Conservation (phyloP, 805 yeast species). For the Priceomyces melissophilus region DNA sequence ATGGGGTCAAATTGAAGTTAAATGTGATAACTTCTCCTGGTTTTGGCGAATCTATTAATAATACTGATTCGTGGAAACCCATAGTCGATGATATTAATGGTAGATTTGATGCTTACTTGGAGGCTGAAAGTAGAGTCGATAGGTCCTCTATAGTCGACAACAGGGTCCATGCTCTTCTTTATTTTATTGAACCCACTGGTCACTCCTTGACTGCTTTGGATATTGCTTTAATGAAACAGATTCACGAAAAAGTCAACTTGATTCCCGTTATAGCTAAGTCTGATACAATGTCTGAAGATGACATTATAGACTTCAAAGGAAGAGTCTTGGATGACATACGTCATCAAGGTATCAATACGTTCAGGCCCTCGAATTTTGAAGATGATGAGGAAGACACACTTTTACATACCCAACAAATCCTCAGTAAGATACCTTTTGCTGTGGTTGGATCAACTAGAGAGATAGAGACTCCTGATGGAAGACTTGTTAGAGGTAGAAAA, state of each 20-base stretch:
- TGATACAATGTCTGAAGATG: conserved; percentile 88
- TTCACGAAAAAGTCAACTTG: conserved; percentile 88
- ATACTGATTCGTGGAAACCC: conserved; percentile 76
- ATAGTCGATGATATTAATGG: conserved; percentile 83
- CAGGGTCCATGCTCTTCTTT: conserved; percentile 89
- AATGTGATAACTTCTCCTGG: conserved; percentile 90
- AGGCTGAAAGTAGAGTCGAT: conserved; percentile 79
- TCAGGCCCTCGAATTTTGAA: conserved; percentile 74
- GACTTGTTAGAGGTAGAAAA: conserved; percentile 81
- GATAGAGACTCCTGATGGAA: conserved; percentile 69
- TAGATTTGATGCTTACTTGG: conserved; percentile 85
- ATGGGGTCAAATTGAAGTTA: conserved; percentile 82
- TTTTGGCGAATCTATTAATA: conserved; percentile 82
- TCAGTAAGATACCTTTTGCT: conserved; percentile 83
- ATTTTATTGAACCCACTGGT: conserved; percentile 96
- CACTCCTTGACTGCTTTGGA: conserved; percentile 89
- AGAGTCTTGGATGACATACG: conserved; percentile 75
- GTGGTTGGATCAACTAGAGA: conserved; percentile 84
- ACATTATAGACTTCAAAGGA: conserved; percentile 69
- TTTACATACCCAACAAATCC: conserved; percentile 60
- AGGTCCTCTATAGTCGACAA: conserved; percentile 71
- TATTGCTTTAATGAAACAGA: conserved; percentile 78
- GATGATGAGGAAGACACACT: conserved; percentile 83
- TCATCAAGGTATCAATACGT: conserved; percentile 66
- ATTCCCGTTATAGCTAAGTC: conserved; percentile 94